Base-by-base conservation (phyloP, 352 stramenopile genomes). In the Globisporangium carolinianum region DNA sequence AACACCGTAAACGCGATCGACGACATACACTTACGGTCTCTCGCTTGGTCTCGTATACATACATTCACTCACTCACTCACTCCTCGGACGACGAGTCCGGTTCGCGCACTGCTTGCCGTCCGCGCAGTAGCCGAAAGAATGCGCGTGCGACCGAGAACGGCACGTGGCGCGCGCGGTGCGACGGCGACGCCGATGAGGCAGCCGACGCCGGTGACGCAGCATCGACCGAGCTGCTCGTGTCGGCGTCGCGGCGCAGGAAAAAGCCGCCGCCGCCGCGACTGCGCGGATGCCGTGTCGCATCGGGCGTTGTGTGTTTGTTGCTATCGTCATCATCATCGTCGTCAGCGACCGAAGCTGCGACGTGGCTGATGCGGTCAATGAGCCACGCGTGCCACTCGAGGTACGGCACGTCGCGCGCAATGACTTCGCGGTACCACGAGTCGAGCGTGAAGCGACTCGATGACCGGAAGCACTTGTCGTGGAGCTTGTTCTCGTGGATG, bases 361-460 rank as follows among this genome's bases (percentile, higher is more conserved):
- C 79, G 11, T 71, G 60, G 47, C 75, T 75, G 55, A 95, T 95
- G 58, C 85, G 83, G 38, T 88, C 83, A 47, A 88, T 92, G 37
- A 95, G 79, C 85, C 85, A 95, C 36, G 72, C 66, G 54, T 93
- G 79, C 85, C 85, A 95, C 47, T 77, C 65, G 15, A 92, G 71
- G 53, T 91, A 95, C 37, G 83, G 78, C 6, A 93, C 60, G 53
- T 88, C 76, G 47, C 79, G 67, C 7, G 75, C 68, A 35, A 89
- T 62, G 47, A 90, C 73, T 62, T 95, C 79, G 46, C 79, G 81
- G 55, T 93, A 93, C 85, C 85, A 95, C 67, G 76, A 73, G 53
- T 93, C 79, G 60, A 93, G 89, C 14, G 79, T 89, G 38, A 85
- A 71, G n/a, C 85, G 81, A 53, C 82, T 93, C 1, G 85, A 95